Base-by-base conservation (phyloP, 2,329 filamentous ascomycete species). In the Aureobasidium musti region DNA sequence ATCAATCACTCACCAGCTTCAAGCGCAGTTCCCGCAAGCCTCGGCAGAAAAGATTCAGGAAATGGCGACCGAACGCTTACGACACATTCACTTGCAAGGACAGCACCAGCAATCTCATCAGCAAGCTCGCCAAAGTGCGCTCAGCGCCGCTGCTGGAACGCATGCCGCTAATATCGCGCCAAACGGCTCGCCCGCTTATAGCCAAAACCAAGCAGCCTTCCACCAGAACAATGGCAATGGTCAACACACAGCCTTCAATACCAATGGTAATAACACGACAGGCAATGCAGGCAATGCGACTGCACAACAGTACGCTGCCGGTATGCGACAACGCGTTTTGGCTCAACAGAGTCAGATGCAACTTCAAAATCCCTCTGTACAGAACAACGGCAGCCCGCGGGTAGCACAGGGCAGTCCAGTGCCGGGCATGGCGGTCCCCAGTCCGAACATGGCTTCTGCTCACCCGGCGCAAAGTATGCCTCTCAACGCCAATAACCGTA, bases 41-140 rank as follows among this genome's bases (percentile, higher is more conserved):
- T 77, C 82, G 1, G 79, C 81, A 3, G 84, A 87, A 30, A 83
- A 87, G 73, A 78, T 87, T 11, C 81, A 78, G 66, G 79, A 80
- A 47, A 73, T 84, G 69, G 83, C 85, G 3, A 83, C 80, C 1
- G 81, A 85, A 43, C 79, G 82, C 56, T 75, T 85, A 71, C 75
- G 47, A 41, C 60, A 63, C 5, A 21, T 30, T 14, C 47, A 63
- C 33, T 19, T 43, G 70, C 74, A 79, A 37, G 60, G 59, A 37
- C 69, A 72, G 54, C 67, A 72, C 33, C 67, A 70, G 5, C 67
- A 70, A 5, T 71, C 73, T 3, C 70, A 70, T 21, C 74, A 69
- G 64, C 76, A 73, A 52, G 74, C 74, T 30, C 70, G 75, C 41
- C 75, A 77, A 67, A 78, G 72, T 63, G 77, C 77, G 14, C 74